These are phyloP conservation scores for Tetracladium marchalianum DNA, from an alignment of 495 filamentous ascomycete species.

Conservation along the genomic window DNA sequence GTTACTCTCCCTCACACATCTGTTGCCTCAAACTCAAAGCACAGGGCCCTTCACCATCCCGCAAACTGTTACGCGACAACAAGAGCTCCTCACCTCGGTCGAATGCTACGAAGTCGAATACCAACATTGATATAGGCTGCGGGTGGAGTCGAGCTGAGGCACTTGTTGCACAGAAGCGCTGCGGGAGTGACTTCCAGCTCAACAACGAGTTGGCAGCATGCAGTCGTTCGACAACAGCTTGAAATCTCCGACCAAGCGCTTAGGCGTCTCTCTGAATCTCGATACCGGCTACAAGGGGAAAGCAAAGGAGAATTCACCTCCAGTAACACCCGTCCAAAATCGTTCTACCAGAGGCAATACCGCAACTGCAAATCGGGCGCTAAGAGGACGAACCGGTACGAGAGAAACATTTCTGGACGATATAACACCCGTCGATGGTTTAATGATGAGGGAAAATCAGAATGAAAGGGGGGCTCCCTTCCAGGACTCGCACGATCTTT, in stretches of 20 bases:
- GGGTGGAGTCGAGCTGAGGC: no score
- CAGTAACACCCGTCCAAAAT: slow-evolving; percentile 12
- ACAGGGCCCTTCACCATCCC: no score
- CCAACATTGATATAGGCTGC: no score
- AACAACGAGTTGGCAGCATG: slow-evolving; percentile 11
- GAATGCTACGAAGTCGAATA: no score
- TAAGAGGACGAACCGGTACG: slow-evolving; percentile 12
- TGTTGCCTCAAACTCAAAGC: no score
- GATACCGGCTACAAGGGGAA: slow-evolving; percentile 21
- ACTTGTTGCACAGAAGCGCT: no score
- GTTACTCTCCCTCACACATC: no score
- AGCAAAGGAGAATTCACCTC: slow-evolving; percentile 14
- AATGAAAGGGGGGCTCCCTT: slow-evolving; percentile 17
- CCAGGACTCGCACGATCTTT: slow-evolving; percentile 83
- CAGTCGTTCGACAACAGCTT: slow-evolving; percentile 14
- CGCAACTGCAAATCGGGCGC: slow-evolving; percentile 10
- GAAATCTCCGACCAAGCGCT: slow-evolving; percentile 15
- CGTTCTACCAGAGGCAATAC: slow-evolving; percentile 11
- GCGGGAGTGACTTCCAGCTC: neutral
- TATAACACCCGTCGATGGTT: slow-evolving; percentile 30
- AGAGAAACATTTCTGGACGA: slow-evolving; percentile 41
- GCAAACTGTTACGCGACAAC: no score
- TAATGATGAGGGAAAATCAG: slow-evolving; percentile 25
- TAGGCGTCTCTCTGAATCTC: slow-evolving; percentile 14
- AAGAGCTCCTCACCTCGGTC: no score